phyloP scores from a whole-genome alignment of 192 early-diverging fungal genomes.

The Mortierella hygrophila region DNA sequence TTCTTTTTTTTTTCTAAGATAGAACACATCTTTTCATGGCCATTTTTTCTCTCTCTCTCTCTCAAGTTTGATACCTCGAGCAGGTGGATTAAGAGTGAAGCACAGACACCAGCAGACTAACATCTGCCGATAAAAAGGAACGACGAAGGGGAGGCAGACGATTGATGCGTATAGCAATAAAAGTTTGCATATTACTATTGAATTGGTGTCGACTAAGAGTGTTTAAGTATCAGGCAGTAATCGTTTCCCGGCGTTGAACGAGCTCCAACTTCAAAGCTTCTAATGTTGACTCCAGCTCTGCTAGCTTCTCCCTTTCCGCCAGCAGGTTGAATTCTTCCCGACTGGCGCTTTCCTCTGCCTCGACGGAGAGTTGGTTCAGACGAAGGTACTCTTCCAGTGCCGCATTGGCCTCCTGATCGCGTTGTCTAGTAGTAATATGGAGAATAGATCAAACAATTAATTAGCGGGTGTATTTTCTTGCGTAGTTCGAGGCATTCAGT shows the following conservation, averaged over 20 bases:
- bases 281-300: constrained; percentile 1
- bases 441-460: neutral
- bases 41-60: neutral
- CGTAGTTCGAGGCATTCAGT: neutral
- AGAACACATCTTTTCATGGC: neutral
- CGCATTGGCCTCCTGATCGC: constrained; percentile 11
- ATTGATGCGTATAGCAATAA: neutral
- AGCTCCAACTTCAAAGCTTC: constrained; percentile 19
- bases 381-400: constrained; percentile 14
- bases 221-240: neutral
- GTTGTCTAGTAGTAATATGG: constrained; percentile 1
- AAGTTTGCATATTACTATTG: neutral
- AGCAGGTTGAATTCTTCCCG: constrained; percentile 33
- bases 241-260: neutral
- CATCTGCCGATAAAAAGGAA: neutral
- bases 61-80: neutral
- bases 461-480: neutral
- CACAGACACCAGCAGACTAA: neutral
- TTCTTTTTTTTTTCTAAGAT: neutral
- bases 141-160: neutral
- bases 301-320: constrained; percentile 18
- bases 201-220: neutral
- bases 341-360: constrained; percentile 27
- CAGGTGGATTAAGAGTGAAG: neutral
- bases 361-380: constrained; percentile 9